Evolutionary conservation across 2,329 filamentous ascomycete genomes (phyloP), one percentile per base, ranked within the genome.

Genomic region (Beauveria medogensis): DNA sequence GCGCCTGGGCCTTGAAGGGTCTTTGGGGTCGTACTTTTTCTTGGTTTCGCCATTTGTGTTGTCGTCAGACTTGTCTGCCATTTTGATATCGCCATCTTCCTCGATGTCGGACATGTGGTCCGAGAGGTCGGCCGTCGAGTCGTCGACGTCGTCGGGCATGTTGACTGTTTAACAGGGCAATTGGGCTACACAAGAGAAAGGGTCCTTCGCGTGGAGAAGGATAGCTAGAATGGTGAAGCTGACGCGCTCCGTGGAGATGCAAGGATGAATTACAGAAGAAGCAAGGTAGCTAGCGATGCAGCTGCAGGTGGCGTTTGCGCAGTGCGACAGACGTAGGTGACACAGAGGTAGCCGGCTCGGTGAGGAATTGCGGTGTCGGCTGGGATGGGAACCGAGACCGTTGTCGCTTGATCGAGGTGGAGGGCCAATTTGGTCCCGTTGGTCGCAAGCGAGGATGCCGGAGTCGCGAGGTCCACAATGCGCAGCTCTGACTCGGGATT

Each of bases 1-100:
- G 70, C 94, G 85, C 67, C 92, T 83, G 20, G 94, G 93, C 63
- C 94, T 86, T 69, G 88, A 81, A 61, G 93, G 92, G 73, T 99
- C 94, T 75, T 97, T 97, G 61, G 92, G 85, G 77, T 90, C 82
- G 72, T 86, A 81, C 75, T 87, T 88, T 75, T 88, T 89, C 75
- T 86, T 86, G 62, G 78, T 73, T 68, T 83, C 79, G 62, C 75
- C 76, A 64, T 74, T 76, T 66, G 76, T 83, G 65, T 81, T 79
- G 73, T 81, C 77, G 67, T 78, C 74, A 16, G 55, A 50, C 68
- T 77, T 80, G 60, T 72, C 67, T 61, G 70, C 69, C 59, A 73
- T 71, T 60, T 81, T 79, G 66, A 78, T 77, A 70, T 80, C 77
- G 71, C 78, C 78, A 66, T 83, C 82, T 75, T 83, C 78, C 65